Base-by-base conservation (phyloP, 2,329 filamentous ascomycete species). In the Fusarium neocosmosporiellum region DNA sequence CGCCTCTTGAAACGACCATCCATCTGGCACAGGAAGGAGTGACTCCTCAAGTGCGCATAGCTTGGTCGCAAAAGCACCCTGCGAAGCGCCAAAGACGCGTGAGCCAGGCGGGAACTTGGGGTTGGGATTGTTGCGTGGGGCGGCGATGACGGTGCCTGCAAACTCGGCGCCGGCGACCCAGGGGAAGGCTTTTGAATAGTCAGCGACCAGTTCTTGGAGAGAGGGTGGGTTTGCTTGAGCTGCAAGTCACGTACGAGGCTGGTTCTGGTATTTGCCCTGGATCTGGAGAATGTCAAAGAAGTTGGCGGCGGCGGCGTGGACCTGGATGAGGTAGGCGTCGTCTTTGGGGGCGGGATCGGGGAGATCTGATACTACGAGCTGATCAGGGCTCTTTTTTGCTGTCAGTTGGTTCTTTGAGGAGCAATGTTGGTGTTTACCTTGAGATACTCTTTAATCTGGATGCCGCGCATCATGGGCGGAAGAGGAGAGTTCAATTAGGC, bases 211-310 rank as follows among this genome's bases (percentile, higher is more conserved):
- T 13, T 10, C 22, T 20, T 27, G 3, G 6, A 4, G 3, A 18
- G 68, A 22, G 18, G 31, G 13, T 13, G 11, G 5, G 11, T 48
- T 18, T 16, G 13, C 4, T 24, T 46, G 41, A 27, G 41, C 18
- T 46, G 22, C 1, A 1, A 60, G 27, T 34, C 53, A 70, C 84
- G 33, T 81, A 89, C 88, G 90, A 0, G 95, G 95, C 78, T 98
- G 95, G 80, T 94, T 89, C 80, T 98, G 96, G 84, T 98, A 98
- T 89, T 97, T 97, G 65, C 96, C 96, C 79, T 94, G 92, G 79
- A 98, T 94, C 80, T 98, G 96, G 63, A 98, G 90, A 66, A 98
- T 93, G 81, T 98, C 96, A 86, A 98, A 98, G 88, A 98, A 98
- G 85, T 98, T 98, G 78, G 94, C 94, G 22, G 94, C 96, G 1